Evolutionary conservation across 176 grass and related monocot species (phyloP).

Genomic region (Dactylis glomerata): DNA sequence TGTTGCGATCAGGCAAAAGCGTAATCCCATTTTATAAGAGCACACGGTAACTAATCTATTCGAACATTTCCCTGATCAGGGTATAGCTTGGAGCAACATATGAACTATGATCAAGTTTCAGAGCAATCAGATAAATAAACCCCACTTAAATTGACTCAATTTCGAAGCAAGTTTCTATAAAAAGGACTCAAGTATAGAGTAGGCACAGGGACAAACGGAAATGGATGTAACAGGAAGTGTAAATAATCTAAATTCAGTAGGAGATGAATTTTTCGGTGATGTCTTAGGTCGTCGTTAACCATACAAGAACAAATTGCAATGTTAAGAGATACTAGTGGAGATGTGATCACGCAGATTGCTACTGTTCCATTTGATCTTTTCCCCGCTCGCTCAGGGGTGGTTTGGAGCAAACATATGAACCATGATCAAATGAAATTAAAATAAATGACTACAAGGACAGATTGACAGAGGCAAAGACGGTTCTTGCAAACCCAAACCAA

Average conservation of each 20-base stretch:
- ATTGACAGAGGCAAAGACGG: background rate
- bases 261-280: background rate
- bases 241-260: background rate
- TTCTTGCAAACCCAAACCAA: slow-evolving; percentile 16
- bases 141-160: background rate
- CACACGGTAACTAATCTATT: background rate
- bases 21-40: background rate
- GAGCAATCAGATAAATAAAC: background rate
- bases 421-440: background rate
- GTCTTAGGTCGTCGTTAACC: background rate
- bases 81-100: background rate
- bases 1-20: background rate
- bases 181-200: background rate
- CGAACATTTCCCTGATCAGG: background rate
- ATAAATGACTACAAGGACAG: background rate
- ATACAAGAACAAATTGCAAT: background rate
- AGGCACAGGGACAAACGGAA: background rate
- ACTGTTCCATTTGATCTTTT: no score
- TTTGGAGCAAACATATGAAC: background rate
- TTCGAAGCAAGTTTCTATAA: background rate
- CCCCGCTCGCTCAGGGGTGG: no score
- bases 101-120: background rate
- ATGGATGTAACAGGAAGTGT: background rate
- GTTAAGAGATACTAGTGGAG: background rate
- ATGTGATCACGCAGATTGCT: no score